Percentiles rank a stretch among this genome's conserved stretches.
phyloP scores from a whole-genome alignment of 345 rosid species.

The Dovyalis caffra region DNA sequence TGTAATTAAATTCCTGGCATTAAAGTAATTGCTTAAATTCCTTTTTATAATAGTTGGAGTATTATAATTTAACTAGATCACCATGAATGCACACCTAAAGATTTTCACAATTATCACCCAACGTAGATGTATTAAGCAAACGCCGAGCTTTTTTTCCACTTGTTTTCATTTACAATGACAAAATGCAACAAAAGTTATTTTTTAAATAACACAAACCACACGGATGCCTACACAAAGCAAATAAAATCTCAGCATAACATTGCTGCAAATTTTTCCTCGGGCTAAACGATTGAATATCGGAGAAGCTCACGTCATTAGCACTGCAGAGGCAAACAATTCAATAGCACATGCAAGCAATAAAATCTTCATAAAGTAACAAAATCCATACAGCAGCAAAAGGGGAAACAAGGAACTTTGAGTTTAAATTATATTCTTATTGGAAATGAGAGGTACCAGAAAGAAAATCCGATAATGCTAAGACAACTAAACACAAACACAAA shows the following conservation, averaged over 20 bases:
- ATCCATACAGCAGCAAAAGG: not conserved
- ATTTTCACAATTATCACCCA: not conserved
- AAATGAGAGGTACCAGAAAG: not conserved
- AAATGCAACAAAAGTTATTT: not conserved
- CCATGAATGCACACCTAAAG: not conserved
- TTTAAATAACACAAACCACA: not conserved
- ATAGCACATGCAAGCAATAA: not conserved
- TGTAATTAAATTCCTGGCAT: not conserved
- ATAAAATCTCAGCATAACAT: not conserved
- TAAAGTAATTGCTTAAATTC: not conserved
- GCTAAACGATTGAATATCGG: not conserved
- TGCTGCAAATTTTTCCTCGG: not conserved
- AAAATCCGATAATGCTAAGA: not conserved
- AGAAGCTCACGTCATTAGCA: not conserved
- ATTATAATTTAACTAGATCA: not conserved
- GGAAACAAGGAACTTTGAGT: not conserved
- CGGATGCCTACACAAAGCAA: not conserved
- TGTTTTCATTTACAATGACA: not conserved
- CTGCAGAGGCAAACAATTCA: not conserved
- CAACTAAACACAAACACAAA: too few relatives aligned
- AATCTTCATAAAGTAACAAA: not conserved
- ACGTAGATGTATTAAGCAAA: not conserved
- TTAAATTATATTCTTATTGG: not conserved
- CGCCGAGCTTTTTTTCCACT: not conserved
- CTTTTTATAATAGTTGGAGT: not conserved